Conservation (phyloP, 345 rosid genomes). For the Pugionium cornutum region DNA sequence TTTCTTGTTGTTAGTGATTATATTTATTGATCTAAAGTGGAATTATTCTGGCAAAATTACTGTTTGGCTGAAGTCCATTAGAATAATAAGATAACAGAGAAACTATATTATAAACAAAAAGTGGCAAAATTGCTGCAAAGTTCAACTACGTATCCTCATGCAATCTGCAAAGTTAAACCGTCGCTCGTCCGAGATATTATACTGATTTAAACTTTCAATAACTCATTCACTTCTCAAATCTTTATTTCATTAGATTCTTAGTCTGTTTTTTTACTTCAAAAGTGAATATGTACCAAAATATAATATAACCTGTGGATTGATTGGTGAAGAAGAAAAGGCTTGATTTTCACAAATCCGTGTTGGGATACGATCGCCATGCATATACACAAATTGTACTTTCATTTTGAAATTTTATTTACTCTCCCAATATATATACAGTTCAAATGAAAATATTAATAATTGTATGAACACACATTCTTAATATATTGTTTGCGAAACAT, state of each 20-base stretch:
- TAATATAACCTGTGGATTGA: conserved; percentile 42
- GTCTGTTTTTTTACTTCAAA: conserved; percentile 18
- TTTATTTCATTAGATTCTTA: conserved; percentile 27
- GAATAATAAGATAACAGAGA: conserved; percentile 22
- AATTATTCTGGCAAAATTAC: conserved; percentile 20
- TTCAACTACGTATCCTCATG: conserved; percentile 50
- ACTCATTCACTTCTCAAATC: conserved; percentile 43
- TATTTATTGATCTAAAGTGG: not conserved
- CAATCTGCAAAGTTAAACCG: conserved; percentile 58
- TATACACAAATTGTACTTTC: conserved; percentile 21
- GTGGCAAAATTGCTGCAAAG: conserved; percentile 46
- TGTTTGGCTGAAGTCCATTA: conserved; percentile 62
- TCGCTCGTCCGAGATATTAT: conserved; percentile 25
- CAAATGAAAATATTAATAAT: no score
- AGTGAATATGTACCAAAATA: conserved; percentile 23
- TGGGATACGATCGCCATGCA: conserved; percentile 10
- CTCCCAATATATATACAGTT: no score
- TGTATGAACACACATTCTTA: no score
- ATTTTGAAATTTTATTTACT: no score
- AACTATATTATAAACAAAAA: conserved; percentile 19
- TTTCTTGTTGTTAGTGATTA: not conserved
- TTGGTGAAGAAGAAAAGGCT: conserved; percentile 53
- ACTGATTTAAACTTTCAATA: conserved; percentile 10
- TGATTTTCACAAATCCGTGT: conserved; percentile 13
- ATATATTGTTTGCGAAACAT: no score